Evolutionary conservation across 345 rosid genomes (phyloP).

Genomic region (Boechera retrofracta): DNA sequence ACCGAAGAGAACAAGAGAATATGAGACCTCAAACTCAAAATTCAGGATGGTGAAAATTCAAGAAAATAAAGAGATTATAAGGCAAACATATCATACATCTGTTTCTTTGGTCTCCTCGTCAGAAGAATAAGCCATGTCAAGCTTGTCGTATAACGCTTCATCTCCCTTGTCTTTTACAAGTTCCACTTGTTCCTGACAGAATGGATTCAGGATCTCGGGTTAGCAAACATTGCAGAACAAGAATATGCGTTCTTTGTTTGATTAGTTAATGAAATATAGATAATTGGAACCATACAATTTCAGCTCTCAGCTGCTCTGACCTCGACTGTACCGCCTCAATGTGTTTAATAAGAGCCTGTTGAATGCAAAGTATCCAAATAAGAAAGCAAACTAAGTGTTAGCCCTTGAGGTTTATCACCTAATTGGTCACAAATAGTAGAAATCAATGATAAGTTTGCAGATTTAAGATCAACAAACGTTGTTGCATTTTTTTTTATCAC

Average conservation of each 20-base stretch:
- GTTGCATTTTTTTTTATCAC: neutral
- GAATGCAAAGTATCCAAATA: slow-evolving; percentile 29
- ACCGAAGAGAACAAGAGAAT: neutral
- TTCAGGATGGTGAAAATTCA: neutral
- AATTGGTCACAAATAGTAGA: neutral
- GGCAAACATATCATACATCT: slow-evolving; percentile 28
- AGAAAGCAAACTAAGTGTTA: slow-evolving; percentile 11
- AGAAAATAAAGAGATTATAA: neutral
- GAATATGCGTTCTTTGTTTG: neutral
- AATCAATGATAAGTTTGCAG: slow-evolving; percentile 6
- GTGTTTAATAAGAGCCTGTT: slow-evolving; percentile 81
- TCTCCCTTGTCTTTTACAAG: slow-evolving; percentile 60
- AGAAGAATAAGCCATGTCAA: slow-evolving; percentile 68
- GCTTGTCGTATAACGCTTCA: slow-evolving; percentile 59
- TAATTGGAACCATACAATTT: slow-evolving; percentile 63
- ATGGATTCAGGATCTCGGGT: slow-evolving; percentile 24
- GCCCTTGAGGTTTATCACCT: neutral
- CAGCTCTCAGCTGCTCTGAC: slow-evolving; percentile 72
- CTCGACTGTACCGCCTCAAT: slow-evolving; percentile 57
- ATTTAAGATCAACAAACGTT: neutral
- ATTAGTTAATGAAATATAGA: neutral
- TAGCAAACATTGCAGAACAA: slow-evolving; percentile 13
- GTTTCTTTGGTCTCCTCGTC: slow-evolving; percentile 57
- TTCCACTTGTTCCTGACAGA: slow-evolving; percentile 70
- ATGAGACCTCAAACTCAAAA: slow-evolving; percentile 16